Conservation (phyloP, 2,329 filamentous ascomycete species). For the Xylaria sp. region DNA sequence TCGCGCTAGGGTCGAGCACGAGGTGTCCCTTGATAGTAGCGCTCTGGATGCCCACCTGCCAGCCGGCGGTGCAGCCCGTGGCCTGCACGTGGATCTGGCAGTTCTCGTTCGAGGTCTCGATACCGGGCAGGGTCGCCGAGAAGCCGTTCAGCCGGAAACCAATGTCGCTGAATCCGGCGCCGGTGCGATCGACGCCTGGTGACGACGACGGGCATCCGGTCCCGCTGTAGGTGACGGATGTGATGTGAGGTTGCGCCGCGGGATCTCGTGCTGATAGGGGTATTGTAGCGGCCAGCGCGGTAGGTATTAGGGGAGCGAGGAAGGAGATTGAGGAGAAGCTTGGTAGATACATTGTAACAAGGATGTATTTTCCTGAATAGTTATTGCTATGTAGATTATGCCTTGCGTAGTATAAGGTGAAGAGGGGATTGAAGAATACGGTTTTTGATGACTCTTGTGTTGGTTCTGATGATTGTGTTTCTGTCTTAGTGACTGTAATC, state of each 20-base stretch:
- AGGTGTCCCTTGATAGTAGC: conserved; percentile 51
- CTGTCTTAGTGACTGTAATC: conserved; percentile 11
- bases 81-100: conserved; percentile 54
- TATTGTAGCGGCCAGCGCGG: conserved; percentile 36
- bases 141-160: conserved; percentile 47
- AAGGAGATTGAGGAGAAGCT: conserved; percentile 36
- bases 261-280: conserved; percentile 41
- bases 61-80: conserved; percentile 49
- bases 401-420: neutral
- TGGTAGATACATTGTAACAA: conserved; percentile 36
- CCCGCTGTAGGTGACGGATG: conserved; percentile 52
- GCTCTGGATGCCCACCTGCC: conserved; percentile 54
- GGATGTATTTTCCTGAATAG: neutral
- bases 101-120: conserved; percentile 48
- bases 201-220: conserved; percentile 52
- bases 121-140: conserved; percentile 41
- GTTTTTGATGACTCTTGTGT: conserved; percentile 12
- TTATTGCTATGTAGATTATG: conserved; percentile 9
- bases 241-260: conserved; percentile 46
- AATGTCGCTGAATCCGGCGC: conserved; percentile 49
- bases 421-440: neutral
- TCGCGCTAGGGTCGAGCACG: conserved; percentile 49
- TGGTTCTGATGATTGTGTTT: conserved; percentile 9
- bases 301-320: conserved; percentile 36
- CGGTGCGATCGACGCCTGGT: conserved; percentile 49